Conservation (phyloP, 2,329 filamentous ascomycete species). For the Aspergillus pseudotamarii region DNA sequence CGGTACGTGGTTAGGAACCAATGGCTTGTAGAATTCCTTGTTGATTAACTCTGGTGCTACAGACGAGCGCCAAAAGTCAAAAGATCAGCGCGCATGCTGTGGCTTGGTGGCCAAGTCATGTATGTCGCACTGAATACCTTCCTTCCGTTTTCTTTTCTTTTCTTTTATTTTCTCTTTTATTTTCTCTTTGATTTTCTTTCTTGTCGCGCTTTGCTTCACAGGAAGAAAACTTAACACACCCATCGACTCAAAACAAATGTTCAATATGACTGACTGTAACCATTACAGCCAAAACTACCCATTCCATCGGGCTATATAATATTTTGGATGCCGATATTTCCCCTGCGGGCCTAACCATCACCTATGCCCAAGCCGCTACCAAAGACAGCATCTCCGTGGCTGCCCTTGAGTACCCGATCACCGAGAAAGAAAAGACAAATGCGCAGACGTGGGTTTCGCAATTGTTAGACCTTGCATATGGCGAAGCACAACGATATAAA, state of each 20-base stretch:
- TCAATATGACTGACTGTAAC: conserved; percentile 35
- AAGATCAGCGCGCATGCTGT: conserved; percentile 57
- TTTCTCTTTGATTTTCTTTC: neutral
- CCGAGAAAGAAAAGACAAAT: conserved; percentile 53
- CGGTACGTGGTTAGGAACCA: conserved; percentile 44
- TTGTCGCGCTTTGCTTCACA: neutral
- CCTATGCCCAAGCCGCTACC: conserved; percentile 66
- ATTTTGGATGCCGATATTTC: conserved; percentile 77
- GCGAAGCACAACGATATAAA: conserved; percentile 66
- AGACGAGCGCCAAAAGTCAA: conserved; percentile 59
- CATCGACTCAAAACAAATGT: neutral
- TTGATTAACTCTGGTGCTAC: conserved; percentile 6
- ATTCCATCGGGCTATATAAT: conserved; percentile 75
- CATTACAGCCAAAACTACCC: conserved; percentile 46
- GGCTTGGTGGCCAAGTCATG: conserved; percentile 54
- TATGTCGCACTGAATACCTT: conserved; percentile 33
- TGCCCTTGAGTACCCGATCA: conserved; percentile 64
- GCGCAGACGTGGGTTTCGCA: conserved; percentile 63
- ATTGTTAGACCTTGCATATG: conserved; percentile 73
- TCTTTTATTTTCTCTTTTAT: neutral
- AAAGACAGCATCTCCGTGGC: conserved; percentile 64
- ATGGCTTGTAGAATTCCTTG: conserved; percentile 6
- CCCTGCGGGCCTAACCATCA: conserved; percentile 65
- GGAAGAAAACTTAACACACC: neutral
- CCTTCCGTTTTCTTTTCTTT: neutral